phyloP scores from a whole-genome alignment of 305 asterid species.

The Vinca major region DNA sequence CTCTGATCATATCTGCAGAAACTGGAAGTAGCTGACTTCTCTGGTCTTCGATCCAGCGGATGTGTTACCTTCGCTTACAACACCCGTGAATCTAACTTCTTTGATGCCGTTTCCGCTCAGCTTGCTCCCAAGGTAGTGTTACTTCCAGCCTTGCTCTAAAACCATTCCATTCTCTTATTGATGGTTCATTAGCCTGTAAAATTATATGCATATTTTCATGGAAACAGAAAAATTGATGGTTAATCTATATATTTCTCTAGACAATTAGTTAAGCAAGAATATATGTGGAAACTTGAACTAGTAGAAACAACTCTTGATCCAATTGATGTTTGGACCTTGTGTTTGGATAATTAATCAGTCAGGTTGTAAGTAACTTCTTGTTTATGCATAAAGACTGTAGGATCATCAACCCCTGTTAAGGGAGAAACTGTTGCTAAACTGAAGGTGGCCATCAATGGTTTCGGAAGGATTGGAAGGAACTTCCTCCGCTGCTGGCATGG shows the following conservation, averaged over 20 bases:
- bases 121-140: conserved; percentile 44
- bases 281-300: neutral
- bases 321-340: neutral
- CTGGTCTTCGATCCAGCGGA: conserved; percentile 60
- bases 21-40: conserved; percentile 59
- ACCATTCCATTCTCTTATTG: too few species aligned
- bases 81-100: conserved; percentile 48
- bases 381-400: conserved; percentile 31
- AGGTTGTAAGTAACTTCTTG: conserved; percentile 4
- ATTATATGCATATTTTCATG: neutral
- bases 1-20: conserved; percentile 28
- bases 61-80: conserved; percentile 42
- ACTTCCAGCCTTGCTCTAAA: neutral
- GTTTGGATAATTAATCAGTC: neutral
- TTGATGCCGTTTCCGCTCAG: conserved; percentile 49
- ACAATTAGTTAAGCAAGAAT: neutral
- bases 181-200: neutral
- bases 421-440: conserved; percentile 66
- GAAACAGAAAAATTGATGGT: too few species aligned
- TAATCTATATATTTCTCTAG: neutral
- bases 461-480: conserved; percentile 94
- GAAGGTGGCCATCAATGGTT: conserved; percentile 92
- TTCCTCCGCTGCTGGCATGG: conserved; percentile 99
- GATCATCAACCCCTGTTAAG: conserved; percentile 53
- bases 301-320: too few species aligned